Evolutionary conservation across 73 alveolate species (phyloP).

Genomic region (Paramecium octaurelia): DNA sequence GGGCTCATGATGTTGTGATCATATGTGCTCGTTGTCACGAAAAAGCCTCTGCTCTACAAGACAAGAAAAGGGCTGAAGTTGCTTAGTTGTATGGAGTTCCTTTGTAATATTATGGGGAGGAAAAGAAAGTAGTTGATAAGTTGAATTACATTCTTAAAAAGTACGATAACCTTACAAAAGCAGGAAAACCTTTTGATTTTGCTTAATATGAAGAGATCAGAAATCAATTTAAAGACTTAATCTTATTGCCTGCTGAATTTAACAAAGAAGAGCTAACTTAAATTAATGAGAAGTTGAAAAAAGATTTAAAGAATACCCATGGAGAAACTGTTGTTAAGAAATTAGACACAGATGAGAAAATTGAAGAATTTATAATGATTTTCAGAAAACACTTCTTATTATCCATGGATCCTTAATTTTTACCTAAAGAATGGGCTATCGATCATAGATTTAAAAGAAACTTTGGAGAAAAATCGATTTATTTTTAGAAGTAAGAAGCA

Average conservation of each 20-base stretch:
- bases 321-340: conserved; percentile 87
- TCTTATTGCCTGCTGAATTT: conserved; percentile 32
- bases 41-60: conserved; percentile 80
- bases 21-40: conserved; percentile 95
- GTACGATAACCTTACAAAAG: conserved; percentile 60
- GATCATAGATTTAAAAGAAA: conserved; percentile 89
- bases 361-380: conserved; percentile 82
- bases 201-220: not conserved
- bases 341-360: conserved; percentile 66
- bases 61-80: conserved; percentile 70
- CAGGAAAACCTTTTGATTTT: conserved; percentile 55
- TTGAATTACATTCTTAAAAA: conserved; percentile 47
- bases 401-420: conserved; percentile 84
- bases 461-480: conserved; percentile 73
- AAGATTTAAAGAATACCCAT: conserved; percentile 72
- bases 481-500: not conserved
- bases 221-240: conserved; percentile 18
- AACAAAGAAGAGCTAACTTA: not conserved
- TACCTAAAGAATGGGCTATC: conserved; percentile 93
- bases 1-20: conserved; percentile 95
- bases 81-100: conserved; percentile 82
- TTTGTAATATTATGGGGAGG: conserved; percentile 67
- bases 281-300: conserved; percentile 65
- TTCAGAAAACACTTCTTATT: conserved; percentile 92
- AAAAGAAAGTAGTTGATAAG: conserved; percentile 50